Evolutionary conservation across 2,329 filamentous ascomycete species (phyloP), one percentile per base, ranked within the genome.

Genomic region (Elsinoe ampelina): DNA sequence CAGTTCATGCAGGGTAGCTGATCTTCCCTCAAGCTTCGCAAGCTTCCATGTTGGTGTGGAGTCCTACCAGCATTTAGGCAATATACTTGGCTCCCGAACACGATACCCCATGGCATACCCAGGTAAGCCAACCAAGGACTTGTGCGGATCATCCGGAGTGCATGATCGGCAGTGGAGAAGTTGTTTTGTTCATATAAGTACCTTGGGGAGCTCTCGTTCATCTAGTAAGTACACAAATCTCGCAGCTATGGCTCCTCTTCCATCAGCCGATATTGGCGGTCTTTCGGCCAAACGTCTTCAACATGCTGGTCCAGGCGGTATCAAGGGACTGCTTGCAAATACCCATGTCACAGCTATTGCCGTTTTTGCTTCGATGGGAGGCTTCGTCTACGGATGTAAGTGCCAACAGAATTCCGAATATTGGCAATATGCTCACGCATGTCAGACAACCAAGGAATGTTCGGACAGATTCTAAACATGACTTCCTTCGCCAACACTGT

Each of bases 321-420:
- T 62, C 41, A 62, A 63, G 45, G 63, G 61, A 34, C 57, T 65
- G 10, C 43, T 64, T 6, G 54, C 57, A n/a, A 63, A 63, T 55
- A 59, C 58, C 39, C 61, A 61, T 42, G 64, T 62, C 6, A 59
- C 61, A n/a, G 57, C 57, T 10, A 64, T 66, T 55, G 63, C 61
- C 5, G 58, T 59, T 41, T 65, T 65, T 58, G 63, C 63, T 11
- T 63, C 61, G n/a, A 58, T 65, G 10, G 63, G 63, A 59, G 63
- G 63, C 36, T 59, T 65, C 26, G 58, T 65, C 6, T 65, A 65
- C 61, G 63, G 63, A 17, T 65, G 61, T 64, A 41, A 52, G 62
- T 62, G 8, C 11, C 11, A 4, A 13, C n/a, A 3, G 35, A 38
- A 12, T 12, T 4, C 35, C 3, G 3, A 13, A 13, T 38, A 13